phyloP scores from a whole-genome alignment of 768 basidiomycete genomes.

The Tulasnella sp. region DNA sequence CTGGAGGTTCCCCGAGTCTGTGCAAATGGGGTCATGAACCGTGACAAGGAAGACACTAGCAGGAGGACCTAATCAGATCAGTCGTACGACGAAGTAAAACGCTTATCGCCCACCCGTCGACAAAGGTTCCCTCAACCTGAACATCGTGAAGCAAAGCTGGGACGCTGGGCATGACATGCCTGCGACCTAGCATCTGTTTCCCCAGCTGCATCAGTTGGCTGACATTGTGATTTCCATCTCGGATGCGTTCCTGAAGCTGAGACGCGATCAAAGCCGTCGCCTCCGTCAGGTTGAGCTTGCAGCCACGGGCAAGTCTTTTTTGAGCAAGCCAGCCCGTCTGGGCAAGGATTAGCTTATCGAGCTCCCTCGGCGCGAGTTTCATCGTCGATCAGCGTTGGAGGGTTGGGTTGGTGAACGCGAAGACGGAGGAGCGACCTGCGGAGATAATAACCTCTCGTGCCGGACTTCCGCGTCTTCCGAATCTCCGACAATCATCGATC shows the following conservation, averaged over 20 bases:
- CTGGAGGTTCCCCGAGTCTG: constrained; percentile 68
- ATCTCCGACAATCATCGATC: constrained; percentile 9
- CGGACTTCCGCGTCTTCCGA: constrained; percentile 12
- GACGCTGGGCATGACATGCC: constrained; percentile 85
- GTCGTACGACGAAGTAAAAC: constrained; percentile 16
- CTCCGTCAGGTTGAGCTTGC: constrained; percentile 82
- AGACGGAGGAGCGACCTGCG: not conserved
- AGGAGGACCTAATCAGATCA: not conserved
- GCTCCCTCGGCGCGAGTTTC: constrained; percentile 29
- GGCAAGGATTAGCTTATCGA: constrained; percentile 31
- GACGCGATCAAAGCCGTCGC: constrained; percentile 84
- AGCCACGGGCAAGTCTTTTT: constrained; percentile 89
- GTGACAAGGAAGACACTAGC: constrained; percentile 89
- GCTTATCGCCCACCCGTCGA: constrained; percentile 60
- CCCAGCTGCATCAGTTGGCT: constrained; percentile 92
- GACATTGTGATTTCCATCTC: constrained; percentile 84
- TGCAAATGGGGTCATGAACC: constrained; percentile 90
- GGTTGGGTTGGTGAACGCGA: not conserved
- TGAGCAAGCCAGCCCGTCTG: constrained; percentile 88
- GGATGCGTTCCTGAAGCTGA: constrained; percentile 89
- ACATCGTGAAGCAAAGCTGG: constrained; percentile 74
- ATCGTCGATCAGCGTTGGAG: constrained; percentile 10
- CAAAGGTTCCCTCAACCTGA: constrained; percentile 91
- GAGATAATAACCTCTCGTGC: not conserved
- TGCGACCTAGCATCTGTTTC: constrained; percentile 77